A percentile compares a stretch with the other conserved stretches of the same genome.
Evolutionary conservation across 192 early-diverging fungal genomes (phyloP).

Genomic region (Rhizophagus sp.): DNA sequence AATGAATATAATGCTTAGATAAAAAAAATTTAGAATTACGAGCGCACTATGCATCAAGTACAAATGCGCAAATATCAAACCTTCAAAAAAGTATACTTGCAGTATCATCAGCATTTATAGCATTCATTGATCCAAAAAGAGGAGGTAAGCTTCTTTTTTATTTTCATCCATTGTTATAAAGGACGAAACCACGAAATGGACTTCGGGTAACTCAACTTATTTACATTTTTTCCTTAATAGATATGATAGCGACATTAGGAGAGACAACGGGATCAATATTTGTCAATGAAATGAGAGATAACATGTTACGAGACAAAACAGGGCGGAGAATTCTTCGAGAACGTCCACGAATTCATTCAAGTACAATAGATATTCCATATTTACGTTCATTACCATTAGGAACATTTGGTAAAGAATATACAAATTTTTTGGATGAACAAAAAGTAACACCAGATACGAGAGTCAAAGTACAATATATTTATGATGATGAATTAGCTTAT

Average conservation of each 20-base stretch:
- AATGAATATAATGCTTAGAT: neutral
- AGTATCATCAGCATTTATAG: slow-evolving; percentile 73
- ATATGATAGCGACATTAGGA: slow-evolving; percentile 86
- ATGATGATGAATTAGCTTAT: slow-evolving; percentile 89
- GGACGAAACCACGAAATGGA: no score
- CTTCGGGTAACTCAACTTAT: neutral
- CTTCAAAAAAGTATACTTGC: slow-evolving; percentile 67
- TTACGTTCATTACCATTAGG: slow-evolving; percentile 65
- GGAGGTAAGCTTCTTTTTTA: slow-evolving; percentile 46
- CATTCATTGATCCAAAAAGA: slow-evolving; percentile 73
- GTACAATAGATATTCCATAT: slow-evolving; percentile 63
- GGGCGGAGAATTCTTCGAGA: slow-evolving; percentile 86
- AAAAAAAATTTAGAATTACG: neutral
- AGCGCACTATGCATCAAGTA: neutral
- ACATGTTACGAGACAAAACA: slow-evolving; percentile 72
- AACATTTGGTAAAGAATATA: slow-evolving; percentile 88
- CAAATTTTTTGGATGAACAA: slow-evolving; percentile 75
- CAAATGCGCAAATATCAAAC: slow-evolving; percentile 52
- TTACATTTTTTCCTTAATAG: slow-evolving; percentile 39
- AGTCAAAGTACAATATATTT: slow-evolving; percentile 80
- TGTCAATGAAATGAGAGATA: slow-evolving; percentile 68
- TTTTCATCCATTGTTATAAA: neutral
- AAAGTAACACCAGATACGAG: slow-evolving; percentile 82
- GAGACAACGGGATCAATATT: slow-evolving; percentile 81
- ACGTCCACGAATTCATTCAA: slow-evolving; percentile 75